Conservation (phyloP, 2,329 filamentous ascomycete species). For the Ophioceras dolichostomum region DNA sequence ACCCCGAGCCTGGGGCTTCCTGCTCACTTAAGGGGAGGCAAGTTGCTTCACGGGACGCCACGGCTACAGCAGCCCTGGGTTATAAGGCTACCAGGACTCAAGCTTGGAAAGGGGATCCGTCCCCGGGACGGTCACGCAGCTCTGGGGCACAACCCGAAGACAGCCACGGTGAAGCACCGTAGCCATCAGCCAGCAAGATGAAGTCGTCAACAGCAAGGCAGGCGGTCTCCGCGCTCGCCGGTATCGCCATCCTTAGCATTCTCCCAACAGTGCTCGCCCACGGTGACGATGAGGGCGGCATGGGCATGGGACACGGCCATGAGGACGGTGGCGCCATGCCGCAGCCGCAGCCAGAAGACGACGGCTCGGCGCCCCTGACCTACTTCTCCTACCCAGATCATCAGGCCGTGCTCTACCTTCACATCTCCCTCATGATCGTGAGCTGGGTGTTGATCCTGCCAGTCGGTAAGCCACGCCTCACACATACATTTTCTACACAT, state of each 20-base stretch:
- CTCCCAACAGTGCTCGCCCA: constrained; percentile 16
- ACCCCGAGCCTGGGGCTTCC: no score
- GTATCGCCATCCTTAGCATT: constrained; percentile 13
- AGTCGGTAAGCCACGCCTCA: constrained; percentile 58
- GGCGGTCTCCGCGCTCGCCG: constrained; percentile 7
- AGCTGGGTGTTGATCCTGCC: constrained; percentile 66
- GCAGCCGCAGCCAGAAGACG: constrained; percentile 12
- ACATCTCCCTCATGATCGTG: constrained; percentile 58
- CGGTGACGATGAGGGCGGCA: constrained; percentile 12
- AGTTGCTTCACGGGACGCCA: no score
- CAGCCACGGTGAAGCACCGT: no score
- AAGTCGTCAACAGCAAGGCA: constrained; percentile 2
- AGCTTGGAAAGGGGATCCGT: no score
- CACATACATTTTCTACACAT: no score
- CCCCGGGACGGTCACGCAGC: no score
- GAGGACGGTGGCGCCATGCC: constrained; percentile 4
- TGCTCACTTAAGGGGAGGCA: no score
- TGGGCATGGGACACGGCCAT: constrained; percentile 11
- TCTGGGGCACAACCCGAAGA: no score
- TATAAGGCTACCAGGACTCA: no score
- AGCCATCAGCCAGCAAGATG: no score
- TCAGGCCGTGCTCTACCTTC: constrained; percentile 47
- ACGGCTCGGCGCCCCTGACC: constrained; percentile 27
- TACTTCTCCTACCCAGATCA: constrained; percentile 49
- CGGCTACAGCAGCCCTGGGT: no score